These are phyloP conservation scores for Boletellus sp. DNA, from an alignment of 768 basidiomycete genomes.

Conservation along the genomic window DNA sequence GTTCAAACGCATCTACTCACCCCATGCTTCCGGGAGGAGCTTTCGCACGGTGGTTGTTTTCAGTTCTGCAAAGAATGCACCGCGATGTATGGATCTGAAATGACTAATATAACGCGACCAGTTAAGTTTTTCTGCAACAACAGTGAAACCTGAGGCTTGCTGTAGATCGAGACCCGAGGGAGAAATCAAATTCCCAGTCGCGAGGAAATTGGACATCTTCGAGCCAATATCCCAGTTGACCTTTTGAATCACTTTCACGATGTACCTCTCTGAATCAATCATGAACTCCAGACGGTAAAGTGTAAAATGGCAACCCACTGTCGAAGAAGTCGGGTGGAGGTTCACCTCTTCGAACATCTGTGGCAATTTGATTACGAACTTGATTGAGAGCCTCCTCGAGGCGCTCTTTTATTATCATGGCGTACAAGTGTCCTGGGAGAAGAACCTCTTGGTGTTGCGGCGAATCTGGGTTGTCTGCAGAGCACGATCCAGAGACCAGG, in stretches of 20 bases:
- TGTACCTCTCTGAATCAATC: conserved; percentile 63
- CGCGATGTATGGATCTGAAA: conserved; percentile 96
- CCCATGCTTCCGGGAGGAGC: conserved; percentile 96
- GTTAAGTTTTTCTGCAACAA: conserved; percentile 97
- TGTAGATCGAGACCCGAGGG: conserved; percentile 95
- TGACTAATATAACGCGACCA: conserved; percentile 98
- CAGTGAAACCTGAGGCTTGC: conserved; percentile 97
- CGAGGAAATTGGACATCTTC: conserved; percentile 89
- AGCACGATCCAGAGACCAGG: conserved; percentile 84
- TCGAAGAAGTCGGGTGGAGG: conserved; percentile 83
- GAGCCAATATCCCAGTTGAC: conserved; percentile 91
- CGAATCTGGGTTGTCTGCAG: conserved; percentile 96
- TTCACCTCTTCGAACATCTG: conserved; percentile 74
- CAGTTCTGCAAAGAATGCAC: conserved; percentile 97
- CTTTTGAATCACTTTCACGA: conserved; percentile 67
- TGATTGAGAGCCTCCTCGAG: conserved; percentile 84
- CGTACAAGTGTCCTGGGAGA: conserved; percentile 87
- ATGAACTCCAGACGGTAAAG: conserved; percentile 4
- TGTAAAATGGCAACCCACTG: conserved; percentile 46
- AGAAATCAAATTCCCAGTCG: conserved; percentile 93
- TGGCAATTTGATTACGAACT: conserved; percentile 62
- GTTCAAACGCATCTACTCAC: conserved; percentile 38
- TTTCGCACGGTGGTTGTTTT: conserved; percentile 98
- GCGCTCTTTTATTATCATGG: conserved; percentile 97
- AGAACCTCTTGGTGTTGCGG: conserved; percentile 98